Base-by-base conservation (phyloP, 2,329 filamentous ascomycete genomes). In the Colletotrichum trifolii region DNA sequence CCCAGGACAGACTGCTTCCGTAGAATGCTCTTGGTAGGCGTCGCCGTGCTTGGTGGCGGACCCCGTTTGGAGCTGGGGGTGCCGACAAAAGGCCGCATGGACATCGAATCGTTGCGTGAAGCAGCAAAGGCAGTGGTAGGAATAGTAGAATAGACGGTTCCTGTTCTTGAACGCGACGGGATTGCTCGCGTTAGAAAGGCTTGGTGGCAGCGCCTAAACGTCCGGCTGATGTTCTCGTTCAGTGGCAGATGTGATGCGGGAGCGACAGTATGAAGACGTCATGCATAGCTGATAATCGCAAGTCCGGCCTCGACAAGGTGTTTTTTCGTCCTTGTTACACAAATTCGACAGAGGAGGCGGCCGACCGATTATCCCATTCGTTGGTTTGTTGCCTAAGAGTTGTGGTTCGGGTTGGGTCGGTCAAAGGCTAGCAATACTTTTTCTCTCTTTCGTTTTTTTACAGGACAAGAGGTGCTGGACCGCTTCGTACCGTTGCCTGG, bases 1-100 rank as follows among this genome's bases (percentile, higher is more conserved):
- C 82, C 80, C 9, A 85, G 73, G 9, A 83, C 69, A 40, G 63
- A 81, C 8, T 76, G 71, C 2, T 82, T 74, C 65, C 85, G 85
- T 52, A 87, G 78, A 45, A 87, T 87, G 9, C 85, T 85, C 66
- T 83, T 85, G 61, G 84, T 79, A 11, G 83, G 81, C 36, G 81
- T 79, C 45, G 76, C 73, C 61, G 63, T 73, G 60, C 73, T 75
- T 39, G 74, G 69, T 34, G 72, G 67, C 50, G 76, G 71, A 60
- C 78, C 73, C 68, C 71, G 71, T 72, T 75, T 75, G 65, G 75
- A 68, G 35, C 73, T 69, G 13, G 79, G 74, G 12, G 76, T 77
- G 62, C 25, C 25, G 25, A 25, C 25, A 25, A 79, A 72, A 3
- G 77, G 75, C 66, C 75, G 73, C 77, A 75, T 75, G 58, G 50